Percentiles rank a stretch among this genome's conserved stretches.
phyloP scores from a whole-genome alignment of 371 early-diverging fungal species.

The Paraphysoderma sedebokerense region DNA sequence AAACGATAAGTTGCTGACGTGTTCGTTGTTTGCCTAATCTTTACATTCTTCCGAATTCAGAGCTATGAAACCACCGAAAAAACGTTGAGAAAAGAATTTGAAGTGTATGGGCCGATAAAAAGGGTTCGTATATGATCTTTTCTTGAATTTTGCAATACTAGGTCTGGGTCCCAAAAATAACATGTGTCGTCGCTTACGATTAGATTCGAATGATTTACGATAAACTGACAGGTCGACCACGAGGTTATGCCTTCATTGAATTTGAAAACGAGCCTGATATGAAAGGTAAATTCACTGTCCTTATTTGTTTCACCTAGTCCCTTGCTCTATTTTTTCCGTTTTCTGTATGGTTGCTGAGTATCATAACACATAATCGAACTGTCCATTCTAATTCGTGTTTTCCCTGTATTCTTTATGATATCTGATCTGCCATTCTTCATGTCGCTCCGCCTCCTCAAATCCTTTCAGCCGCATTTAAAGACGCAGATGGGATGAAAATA shows the following conservation, averaged over 20 bases:
- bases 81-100: conserved; percentile 60
- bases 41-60: conserved; percentile 6
- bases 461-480: conserved; percentile 71
- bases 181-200: not conserved
- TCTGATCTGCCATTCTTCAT: no score
- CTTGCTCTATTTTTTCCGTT: not conserved
- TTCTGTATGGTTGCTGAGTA: no score
- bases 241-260: conserved; percentile 93
- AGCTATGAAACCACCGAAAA: conserved; percentile 66
- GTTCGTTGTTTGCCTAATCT: not conserved
- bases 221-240: conserved; percentile 37
- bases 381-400: no score
- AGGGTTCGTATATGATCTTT: conserved; percentile 26
- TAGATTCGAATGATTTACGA: conserved; percentile 59
- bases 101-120: conserved; percentile 63
- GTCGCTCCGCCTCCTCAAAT: no score
- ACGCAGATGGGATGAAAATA: conserved; percentile 77
- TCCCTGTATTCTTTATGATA: no score
- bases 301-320: not conserved
- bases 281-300: conserved; percentile 28
- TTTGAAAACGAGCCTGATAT: conserved; percentile 82
- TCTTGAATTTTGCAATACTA: not conserved
- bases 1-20: not conserved
- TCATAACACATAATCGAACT: no score
- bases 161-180: not conserved